phyloP scores from a whole-genome alignment of 140 eudicot genomes.

The Flaveria floridana region DNA sequence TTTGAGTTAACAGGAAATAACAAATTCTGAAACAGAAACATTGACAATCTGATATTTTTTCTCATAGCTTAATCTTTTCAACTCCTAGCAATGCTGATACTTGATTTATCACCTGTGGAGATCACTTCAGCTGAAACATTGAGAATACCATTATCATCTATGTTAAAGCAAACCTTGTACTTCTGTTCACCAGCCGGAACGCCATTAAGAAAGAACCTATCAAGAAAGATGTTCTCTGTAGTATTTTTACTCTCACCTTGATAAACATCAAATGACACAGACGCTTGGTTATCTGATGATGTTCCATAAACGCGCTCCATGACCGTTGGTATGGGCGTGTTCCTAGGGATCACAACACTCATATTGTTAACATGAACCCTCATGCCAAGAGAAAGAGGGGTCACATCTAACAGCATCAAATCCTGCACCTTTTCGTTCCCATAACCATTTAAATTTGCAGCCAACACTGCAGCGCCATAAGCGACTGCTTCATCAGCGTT shows the following conservation, averaged over 20 bases:
- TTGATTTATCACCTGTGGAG: neutral
- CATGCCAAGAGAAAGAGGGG: slow-evolving; percentile 33
- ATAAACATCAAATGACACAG: neutral
- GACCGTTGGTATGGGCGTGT: slow-evolving; percentile 27
- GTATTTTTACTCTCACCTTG: slow-evolving; percentile 21
- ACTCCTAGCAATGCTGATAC: neutral
- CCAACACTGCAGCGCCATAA: slow-evolving; percentile 34
- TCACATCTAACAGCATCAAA: slow-evolving; percentile 21
- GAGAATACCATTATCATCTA: neutral
- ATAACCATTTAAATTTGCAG: slow-evolving; percentile 19
- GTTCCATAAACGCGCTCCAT: neutral
- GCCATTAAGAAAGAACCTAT: neutral
- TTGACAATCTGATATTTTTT: too few species aligned
- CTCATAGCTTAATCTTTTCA: neutral
- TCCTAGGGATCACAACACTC: slow-evolving; percentile 23
- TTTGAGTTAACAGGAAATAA: too few species aligned
- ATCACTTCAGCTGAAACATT: neutral
- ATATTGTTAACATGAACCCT: neutral
- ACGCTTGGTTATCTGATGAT: neutral
- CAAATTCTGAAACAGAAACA: too few species aligned
- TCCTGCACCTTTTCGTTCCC: neutral
- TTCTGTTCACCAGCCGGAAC: slow-evolving; percentile 11
- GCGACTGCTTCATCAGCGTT: slow-evolving; percentile 34
- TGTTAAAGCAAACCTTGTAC: slow-evolving; percentile 21
- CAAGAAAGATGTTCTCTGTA: slow-evolving; percentile 25